These are phyloP conservation scores for Rosa chinensis DNA, from an alignment of 306 rosid genomes.

Conservation along the genomic window DNA sequence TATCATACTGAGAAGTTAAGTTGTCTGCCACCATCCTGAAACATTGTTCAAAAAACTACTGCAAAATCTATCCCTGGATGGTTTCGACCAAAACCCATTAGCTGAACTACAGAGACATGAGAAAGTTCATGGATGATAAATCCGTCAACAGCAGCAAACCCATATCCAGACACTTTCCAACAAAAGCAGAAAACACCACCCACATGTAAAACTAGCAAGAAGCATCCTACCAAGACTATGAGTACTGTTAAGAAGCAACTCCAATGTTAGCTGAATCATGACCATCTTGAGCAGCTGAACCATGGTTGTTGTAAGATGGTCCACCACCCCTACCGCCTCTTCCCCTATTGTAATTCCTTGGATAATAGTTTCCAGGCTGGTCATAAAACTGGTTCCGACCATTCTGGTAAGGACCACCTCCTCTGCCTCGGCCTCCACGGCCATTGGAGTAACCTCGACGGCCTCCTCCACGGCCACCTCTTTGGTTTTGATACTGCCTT, in stretches of 20 bases:
- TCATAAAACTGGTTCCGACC: slow-evolving; percentile 80
- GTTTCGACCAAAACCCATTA: slow-evolving; percentile 16
- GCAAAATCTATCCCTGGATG: not conserved
- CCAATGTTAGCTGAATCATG: slow-evolving; percentile 61
- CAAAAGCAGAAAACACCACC: slow-evolving; percentile 47
- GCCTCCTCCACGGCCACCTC: slow-evolving; percentile 89
- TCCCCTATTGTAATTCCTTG: slow-evolving; percentile 65
- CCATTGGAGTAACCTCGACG: slow-evolving; percentile 78
- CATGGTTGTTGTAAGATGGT: slow-evolving; percentile 46
- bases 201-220: slow-evolving; percentile 28
- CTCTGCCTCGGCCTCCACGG: slow-evolving; percentile 78
- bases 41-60: slow-evolving; percentile 5
- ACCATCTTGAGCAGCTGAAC: slow-evolving; percentile 50
- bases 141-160: slow-evolving; percentile 36
- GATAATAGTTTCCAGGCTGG: slow-evolving; percentile 81
- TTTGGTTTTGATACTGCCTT: slow-evolving; percentile 70
- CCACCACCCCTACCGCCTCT: slow-evolving; percentile 81
- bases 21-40: not conserved
- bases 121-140: slow-evolving; percentile 41
- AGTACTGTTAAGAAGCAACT: slow-evolving; percentile 53
- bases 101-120: slow-evolving; percentile 22
- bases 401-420: slow-evolving; percentile 64
- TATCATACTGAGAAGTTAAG: not conserved
- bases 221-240: slow-evolving; percentile 44
- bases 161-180: slow-evolving; percentile 36